Conservation (phyloP, 2,329 filamentous ascomycete genomes). For the Neospermospora avenae region DNA sequence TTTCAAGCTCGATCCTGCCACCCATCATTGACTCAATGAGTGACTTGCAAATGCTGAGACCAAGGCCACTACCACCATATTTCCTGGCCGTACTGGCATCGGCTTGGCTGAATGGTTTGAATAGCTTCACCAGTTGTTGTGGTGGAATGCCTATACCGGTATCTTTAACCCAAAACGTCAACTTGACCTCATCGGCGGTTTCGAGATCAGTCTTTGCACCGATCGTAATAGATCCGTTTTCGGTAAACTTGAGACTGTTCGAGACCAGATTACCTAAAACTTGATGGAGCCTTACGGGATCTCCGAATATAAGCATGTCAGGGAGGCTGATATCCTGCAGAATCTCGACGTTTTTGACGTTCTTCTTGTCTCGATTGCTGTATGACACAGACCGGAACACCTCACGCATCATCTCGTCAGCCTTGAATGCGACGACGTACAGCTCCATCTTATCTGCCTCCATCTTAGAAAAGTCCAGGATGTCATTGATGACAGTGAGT, state of each 20-base stretch:
- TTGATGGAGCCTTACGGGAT: slow-evolving; percentile 64
- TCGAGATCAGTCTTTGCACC: slow-evolving; percentile 71
- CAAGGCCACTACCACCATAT: slow-evolving; percentile 88
- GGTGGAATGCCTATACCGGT: slow-evolving; percentile 89
- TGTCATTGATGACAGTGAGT: slow-evolving; percentile 92
- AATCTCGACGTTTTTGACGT: slow-evolving; percentile 60
- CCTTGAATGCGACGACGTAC: slow-evolving; percentile 67
- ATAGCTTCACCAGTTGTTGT: slow-evolving; percentile 78
- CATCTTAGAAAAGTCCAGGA: slow-evolving; percentile 92
- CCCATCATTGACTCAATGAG: slow-evolving; percentile 91
- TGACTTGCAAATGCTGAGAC: slow-evolving; percentile 90
- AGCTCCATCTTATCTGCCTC: slow-evolving; percentile 85
- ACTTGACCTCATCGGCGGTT: slow-evolving; percentile 63
- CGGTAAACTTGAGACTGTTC: slow-evolving; percentile 93
- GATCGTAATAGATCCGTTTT: slow-evolving; percentile 81
- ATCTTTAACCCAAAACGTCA: slow-evolving; percentile 84
- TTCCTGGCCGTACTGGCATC: slow-evolving; percentile 87
- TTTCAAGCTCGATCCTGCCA: slow-evolving; percentile 79
- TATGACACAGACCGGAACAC: slow-evolving; percentile 65
- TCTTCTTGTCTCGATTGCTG: slow-evolving; percentile 61
- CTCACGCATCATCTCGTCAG: slow-evolving; percentile 62
- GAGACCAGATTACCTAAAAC: slow-evolving; percentile 80
- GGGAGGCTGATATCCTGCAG: slow-evolving; percentile 70
- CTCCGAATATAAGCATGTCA: slow-evolving; percentile 63
- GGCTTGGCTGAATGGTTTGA: slow-evolving; percentile 89